These are phyloP conservation scores for Purshia tridentata DNA, from an alignment of 306 rosid genomes.

Conservation along the genomic window DNA sequence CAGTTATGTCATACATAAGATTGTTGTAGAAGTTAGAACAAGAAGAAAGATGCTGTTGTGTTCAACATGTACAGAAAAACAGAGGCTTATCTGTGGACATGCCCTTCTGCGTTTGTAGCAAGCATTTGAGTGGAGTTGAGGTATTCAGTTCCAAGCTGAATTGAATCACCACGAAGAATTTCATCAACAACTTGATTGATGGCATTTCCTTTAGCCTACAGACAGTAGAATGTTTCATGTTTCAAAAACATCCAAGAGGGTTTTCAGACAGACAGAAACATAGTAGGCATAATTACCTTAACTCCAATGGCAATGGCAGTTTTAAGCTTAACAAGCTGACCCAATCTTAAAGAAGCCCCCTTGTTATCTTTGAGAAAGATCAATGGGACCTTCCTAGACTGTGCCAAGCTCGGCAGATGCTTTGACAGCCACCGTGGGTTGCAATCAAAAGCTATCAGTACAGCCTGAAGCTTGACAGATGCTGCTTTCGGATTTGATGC, in stretches of 20 bases:
- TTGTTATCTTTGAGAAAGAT: slow-evolving; percentile 60
- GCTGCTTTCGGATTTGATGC: slow-evolving; percentile 13
- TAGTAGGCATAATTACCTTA: slow-evolving; percentile 46
- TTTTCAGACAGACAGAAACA: background rate
- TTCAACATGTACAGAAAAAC: background rate
- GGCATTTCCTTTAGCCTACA: slow-evolving; percentile 54
- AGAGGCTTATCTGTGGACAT: slow-evolving; percentile 1
- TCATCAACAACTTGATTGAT: slow-evolving; percentile 49
- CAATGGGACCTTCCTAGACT: slow-evolving; percentile 64
- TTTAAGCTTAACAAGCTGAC: slow-evolving; percentile 64
- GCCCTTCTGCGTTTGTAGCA: background rate
- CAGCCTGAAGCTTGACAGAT: slow-evolving; percentile 58
- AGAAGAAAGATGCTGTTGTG: background rate
- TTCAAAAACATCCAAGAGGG: background rate
- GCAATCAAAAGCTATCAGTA: slow-evolving; percentile 69
- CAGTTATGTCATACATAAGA: no score
- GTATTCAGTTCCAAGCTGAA: slow-evolving; percentile 7
- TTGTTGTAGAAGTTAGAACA: background rate
- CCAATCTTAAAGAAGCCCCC: slow-evolving; percentile 71
- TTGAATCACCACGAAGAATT: slow-evolving; percentile 27
- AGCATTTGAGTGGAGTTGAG: slow-evolving; percentile 15
- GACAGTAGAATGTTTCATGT: background rate
- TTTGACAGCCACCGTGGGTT: slow-evolving; percentile 75
- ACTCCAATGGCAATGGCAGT: slow-evolving; percentile 86
- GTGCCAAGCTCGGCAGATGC: slow-evolving; percentile 69